Base-by-base conservation (phyloP, 2,329 filamentous ascomycete species). In the Ambrosiella cleistominuta region DNA sequence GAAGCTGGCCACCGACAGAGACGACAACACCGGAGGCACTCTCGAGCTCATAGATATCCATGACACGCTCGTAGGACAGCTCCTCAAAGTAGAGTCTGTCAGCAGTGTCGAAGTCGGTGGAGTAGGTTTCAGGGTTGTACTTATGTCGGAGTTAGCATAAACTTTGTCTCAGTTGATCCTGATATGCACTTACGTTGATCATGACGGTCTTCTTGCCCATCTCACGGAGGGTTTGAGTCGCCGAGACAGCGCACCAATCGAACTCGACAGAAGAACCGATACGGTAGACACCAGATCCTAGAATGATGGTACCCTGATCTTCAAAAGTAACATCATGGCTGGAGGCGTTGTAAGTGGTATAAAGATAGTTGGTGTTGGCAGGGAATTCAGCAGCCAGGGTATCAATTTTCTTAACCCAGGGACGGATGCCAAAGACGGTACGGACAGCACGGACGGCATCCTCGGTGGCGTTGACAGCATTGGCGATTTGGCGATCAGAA, bases 221-320 rank as follows among this genome's bases (percentile, higher is more conserved):
- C 61, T 84, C 76, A 66, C 83, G 82, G 62, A 97, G 78, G 47
- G 88, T 86, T 62, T 88, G 78, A 9, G 89, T 90, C 63, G 89
- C 86, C 66, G 89, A 93, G 62, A 96, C 89, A 63, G 90, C 89
- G 69, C 91, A 97, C 91, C 91, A 97, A 72, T 98, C 91, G 68
- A 98, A 98, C 72, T 98, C 93, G 56, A 98, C 93, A 6, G 90
- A 96, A 73, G 85, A 91, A 66, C 93, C 93, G 68, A 97, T 98
- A 68, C 93, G 83, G 79, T 98, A 98, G 19, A 97, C 93, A 72
- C 93, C 93, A 68, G 85, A 91, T 61, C 93, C 93, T 12, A 98
- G 81, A 60, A 97, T 85, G 58, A 98, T 74, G 51, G 83, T 86
- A 62, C 91, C 90, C 64, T 95, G 86, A 68, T 97, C 91, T 64